Conservation (phyloP, 1,284 basidiomycete genomes). For the Xerocomus minutiporus region DNA sequence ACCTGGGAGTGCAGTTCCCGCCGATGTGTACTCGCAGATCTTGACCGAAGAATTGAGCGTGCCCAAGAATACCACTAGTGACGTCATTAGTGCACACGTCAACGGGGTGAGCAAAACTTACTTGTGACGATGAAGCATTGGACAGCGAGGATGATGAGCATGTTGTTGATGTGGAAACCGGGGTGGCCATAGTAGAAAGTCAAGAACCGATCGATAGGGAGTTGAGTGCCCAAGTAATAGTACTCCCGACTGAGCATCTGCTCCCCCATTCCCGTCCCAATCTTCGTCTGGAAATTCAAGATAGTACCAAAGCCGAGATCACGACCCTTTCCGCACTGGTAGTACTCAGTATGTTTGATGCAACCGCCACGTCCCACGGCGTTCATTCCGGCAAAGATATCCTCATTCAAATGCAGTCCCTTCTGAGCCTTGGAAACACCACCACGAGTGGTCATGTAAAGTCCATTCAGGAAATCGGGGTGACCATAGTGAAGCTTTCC, state of each 20-base stretch:
- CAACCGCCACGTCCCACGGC: constrained; percentile 94
- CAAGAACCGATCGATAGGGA: constrained; percentile 96
- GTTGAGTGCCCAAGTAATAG: constrained; percentile 98
- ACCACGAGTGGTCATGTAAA: constrained; percentile 98
- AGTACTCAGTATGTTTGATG: constrained; percentile 99
- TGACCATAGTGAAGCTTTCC: constrained; percentile 99
- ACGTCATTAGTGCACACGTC: constrained; percentile 10
- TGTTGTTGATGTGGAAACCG: constrained; percentile 99
- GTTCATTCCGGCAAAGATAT: constrained; percentile 99
- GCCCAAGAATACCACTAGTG: constrained; percentile 83
- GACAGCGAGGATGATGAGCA: constrained; percentile 92
- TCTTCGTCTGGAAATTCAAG: constrained; percentile 99
- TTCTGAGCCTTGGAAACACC: constrained; percentile 99
- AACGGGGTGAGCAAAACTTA: constrained; percentile 39
- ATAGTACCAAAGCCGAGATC: constrained; percentile 99
- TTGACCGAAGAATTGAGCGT: constrained; percentile 77
- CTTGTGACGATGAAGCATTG: constrained; percentile 87
- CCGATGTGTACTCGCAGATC: constrained; percentile 73
- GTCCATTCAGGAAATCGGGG: constrained; percentile 96
- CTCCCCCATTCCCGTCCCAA: constrained; percentile 99
- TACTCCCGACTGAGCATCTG: constrained; percentile 99
- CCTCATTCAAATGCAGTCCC: constrained; percentile 96
- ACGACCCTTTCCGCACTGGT: constrained; percentile 97
- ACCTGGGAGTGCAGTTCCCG: constrained; percentile 71
- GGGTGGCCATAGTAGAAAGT: constrained; percentile 99